Base-by-base conservation (phyloP, 169 alveolate genomes). In the Plasmodium gonderi region DNA sequence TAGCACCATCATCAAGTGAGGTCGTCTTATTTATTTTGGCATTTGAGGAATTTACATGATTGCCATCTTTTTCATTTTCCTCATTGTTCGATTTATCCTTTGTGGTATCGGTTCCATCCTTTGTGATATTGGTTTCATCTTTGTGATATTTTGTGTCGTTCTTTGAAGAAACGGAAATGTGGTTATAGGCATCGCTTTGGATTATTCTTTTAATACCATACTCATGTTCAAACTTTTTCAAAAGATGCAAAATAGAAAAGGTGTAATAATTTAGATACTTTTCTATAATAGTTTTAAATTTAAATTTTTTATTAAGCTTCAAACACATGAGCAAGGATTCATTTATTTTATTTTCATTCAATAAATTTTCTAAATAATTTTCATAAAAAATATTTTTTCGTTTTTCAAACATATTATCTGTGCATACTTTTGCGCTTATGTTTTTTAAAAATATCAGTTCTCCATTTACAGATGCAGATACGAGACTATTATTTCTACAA, bases 401-500 rank as follows among this genome's bases (percentile, higher is more conserved):
- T 47, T 65, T 76, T 45, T 89, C 82, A 20, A 60, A 42, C 26
- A 89, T 45, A 33, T 76, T 44, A 45, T 89, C 94, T 11, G 75
- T 89, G 33, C 26, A 31, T 29, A 42, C 68, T 79, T 78, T 67
- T 64, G 79, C 94, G 38, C 77, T 89, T 29, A 65, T 36, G 20
- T 89, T 78, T 89, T 89, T 89, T 14, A 89, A 89, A 51, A 89
- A 89, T 12, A 89, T 45, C 1, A 89, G 33, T 44, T 89, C 94
- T 64, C 94, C 94, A 77, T 89, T 89, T 0, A 89, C 4, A 1
- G 94, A 89, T 23, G 94, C 90, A 40, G 94, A 89, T 36, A 79
- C 60, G 7, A 85, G 14, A 69, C 42, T 77, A 42, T 60, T 12
- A 31, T 75, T 75, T 38, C 65, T 44, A 36, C 54, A 89, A 29